A percentile compares a stretch with the other conserved stretches of the same genome.
These are phyloP conservation scores for Metroxylon sagu DNA, from an alignment of 176 grass and related monocot genomes.

Conservation along the genomic window DNA sequence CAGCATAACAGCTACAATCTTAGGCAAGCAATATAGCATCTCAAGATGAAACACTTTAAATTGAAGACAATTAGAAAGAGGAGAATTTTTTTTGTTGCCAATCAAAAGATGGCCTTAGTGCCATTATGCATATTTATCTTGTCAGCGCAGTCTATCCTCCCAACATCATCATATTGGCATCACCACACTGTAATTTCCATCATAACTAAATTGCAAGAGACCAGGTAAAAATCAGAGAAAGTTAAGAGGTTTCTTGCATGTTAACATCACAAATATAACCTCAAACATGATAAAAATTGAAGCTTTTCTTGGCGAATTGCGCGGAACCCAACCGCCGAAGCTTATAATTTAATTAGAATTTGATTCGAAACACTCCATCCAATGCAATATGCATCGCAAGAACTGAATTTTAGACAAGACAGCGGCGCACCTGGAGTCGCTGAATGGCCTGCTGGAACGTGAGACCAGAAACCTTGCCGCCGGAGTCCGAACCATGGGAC, in stretches of 20 bases:
- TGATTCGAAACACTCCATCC: too few species aligned
- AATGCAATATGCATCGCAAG: background rate
- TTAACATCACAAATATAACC: background rate
- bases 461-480: slow-evolving; percentile 24
- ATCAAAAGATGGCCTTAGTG: too few species aligned
- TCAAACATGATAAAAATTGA: slow-evolving; percentile 4
- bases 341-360: too few species aligned
- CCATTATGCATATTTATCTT: too few species aligned
- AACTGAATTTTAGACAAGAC: background rate
- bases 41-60: background rate
- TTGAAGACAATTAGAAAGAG: background rate
- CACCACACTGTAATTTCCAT: too few species aligned
- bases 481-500: slow-evolving; percentile 1
- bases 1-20: background rate
- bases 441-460: slow-evolving; percentile 97
- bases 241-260: background rate
- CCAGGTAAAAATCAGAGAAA: background rate
- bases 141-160: too few species aligned
- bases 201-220: background rate
- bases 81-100: too few species aligned
- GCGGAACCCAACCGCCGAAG: too few species aligned
- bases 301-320: too few species aligned
- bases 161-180: too few species aligned
- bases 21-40: background rate
- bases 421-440: slow-evolving; percentile 60